Evolutionary conservation across 768 basidiomycete species (phyloP), one percentile per base, ranked within the genome.

Genomic region (Leucosporidium yakuticum): DNA sequence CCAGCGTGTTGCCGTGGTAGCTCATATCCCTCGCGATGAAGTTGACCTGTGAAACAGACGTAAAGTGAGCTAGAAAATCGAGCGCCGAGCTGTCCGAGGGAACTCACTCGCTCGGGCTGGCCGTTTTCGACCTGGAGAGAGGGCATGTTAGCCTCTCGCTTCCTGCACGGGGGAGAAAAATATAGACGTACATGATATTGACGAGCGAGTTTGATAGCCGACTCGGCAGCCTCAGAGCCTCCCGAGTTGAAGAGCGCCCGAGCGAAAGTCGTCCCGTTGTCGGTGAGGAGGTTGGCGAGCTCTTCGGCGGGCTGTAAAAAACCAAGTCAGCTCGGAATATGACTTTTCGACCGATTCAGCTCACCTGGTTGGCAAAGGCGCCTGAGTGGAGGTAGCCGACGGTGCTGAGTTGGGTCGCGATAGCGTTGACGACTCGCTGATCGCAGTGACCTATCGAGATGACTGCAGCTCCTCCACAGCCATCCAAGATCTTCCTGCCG

Each of bases 1-100:
- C 71, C 11, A 74, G 55, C 3, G 69, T 74, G 57, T 74, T 76
- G n/a, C 75, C 75, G 60, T 76, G 75, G 53, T 76, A 51, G 50
- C 21, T 51, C 23, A 25, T 23, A 15, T 51, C 50, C 21, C 23
- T 51, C n/a, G 15, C 50, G 23, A 21, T 51, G 23, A 51, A 51
- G 50, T 51, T 51, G 50, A 51, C 21, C 25, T 21, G 25, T n/a
- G 6, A 11, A 20, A 51, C 17, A 8, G 23, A 23, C 15, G 14
- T 51, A 2, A 11, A 62, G 63, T 9, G 68, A n/a, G 53, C 7
- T 25, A 29, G 11, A 6, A 14, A 14, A 11, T 7, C 27, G 9
- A 29, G 3, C 2, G n/a, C 27, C 25, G 25, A 29, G 4, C 27
- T 17, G 20, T 14, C 14, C 14, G n/a, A 20, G 14, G 27, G 15